Conservation (phyloP, 108 stramenopile genomes). For the Discostella pseudostelligera region DNA sequence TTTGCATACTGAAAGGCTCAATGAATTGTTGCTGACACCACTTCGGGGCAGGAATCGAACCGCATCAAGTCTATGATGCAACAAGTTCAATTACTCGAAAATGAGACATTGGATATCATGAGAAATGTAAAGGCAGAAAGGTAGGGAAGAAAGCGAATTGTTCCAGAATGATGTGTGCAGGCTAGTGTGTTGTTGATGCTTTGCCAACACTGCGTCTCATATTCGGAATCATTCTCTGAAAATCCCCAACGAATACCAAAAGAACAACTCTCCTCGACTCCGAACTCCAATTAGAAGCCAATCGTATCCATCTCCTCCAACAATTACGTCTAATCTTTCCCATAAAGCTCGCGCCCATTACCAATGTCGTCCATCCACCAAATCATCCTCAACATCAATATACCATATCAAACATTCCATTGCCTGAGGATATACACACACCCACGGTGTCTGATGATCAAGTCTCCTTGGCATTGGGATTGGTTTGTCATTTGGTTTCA, state of each 20-base stretch:
- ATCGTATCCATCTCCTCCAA: constrained; percentile 25
- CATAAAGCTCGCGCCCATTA: constrained; percentile 21
- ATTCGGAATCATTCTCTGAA: too few species aligned
- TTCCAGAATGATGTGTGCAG: background rate
- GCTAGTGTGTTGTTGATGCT: too few species aligned
- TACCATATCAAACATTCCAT: constrained; percentile 55
- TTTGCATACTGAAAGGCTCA: background rate
- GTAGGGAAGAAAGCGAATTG: background rate
- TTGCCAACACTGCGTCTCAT: too few species aligned
- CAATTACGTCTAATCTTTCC: constrained; percentile 29
- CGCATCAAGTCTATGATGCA: constrained; percentile 19
- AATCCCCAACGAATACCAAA: background rate
- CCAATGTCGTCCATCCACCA: constrained; percentile 7
- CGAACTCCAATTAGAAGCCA: constrained; percentile 23
- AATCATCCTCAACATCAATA: constrained; percentile 32
- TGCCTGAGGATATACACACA: constrained; percentile 69
- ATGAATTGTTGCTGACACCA: background rate
- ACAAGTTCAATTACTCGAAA: constrained; percentile 23
- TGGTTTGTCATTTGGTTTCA: constrained; percentile 68
- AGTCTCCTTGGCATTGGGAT: constrained; percentile 81
- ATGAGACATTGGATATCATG: constrained; percentile 17
- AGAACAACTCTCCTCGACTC: constrained; percentile 16
- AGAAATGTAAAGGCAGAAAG: constrained; percentile 16
- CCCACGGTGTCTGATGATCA: constrained; percentile 71
- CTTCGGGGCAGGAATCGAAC: constrained; percentile 13